Evolutionary conservation across 192 early-diverging fungal genomes (phyloP).

Genomic region (Entomortierella chlamydospora): DNA sequence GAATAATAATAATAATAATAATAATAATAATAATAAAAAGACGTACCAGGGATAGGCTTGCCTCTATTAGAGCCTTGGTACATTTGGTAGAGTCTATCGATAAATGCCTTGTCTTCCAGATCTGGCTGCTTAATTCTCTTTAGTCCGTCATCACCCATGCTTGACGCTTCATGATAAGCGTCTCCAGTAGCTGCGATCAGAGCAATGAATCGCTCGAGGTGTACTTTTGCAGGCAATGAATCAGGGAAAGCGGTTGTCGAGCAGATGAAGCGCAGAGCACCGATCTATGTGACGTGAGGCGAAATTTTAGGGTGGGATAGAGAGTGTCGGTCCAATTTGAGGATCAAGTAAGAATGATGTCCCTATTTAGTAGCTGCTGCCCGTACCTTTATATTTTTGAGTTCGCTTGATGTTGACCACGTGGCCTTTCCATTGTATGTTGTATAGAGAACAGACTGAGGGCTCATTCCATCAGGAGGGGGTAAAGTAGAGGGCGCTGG

Average conservation of each 20-base stretch:
- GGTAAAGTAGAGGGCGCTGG: neutral
- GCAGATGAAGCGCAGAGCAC: slow-evolving; percentile 58
- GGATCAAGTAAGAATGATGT: neutral
- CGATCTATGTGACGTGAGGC: too few relatives aligned
- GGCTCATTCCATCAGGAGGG: slow-evolving; percentile 70
- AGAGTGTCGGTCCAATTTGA: too few relatives aligned
- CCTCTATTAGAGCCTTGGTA: slow-evolving; percentile 68
- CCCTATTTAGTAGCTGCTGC: too few relatives aligned
- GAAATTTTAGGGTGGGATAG: too few relatives aligned
- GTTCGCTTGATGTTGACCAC: slow-evolving; percentile 63
- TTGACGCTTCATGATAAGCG: slow-evolving; percentile 73
- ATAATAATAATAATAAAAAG: too few relatives aligned
- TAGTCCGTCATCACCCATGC: slow-evolving; percentile 83
- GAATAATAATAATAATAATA: too few relatives aligned
- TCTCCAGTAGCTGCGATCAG: slow-evolving; percentile 75
- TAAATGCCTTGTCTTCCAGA: slow-evolving; percentile 69
- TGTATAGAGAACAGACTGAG: slow-evolving; percentile 62
- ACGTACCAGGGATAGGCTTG: slow-evolving; percentile 28
- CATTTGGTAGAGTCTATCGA: slow-evolving; percentile 64
- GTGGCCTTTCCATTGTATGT: slow-evolving; percentile 80
- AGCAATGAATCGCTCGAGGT: slow-evolving; percentile 70
- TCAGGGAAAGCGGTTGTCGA: slow-evolving; percentile 57
- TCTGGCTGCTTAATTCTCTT: slow-evolving; percentile 77
- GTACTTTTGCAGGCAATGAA: slow-evolving; percentile 45
- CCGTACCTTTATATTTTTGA: slow-evolving; percentile 53